Percentiles rank a stretch among this genome's conserved stretches.
phyloP scores from a whole-genome alignment of 441 rosid genomes.

The Cnidoscolus chayamansa region DNA sequence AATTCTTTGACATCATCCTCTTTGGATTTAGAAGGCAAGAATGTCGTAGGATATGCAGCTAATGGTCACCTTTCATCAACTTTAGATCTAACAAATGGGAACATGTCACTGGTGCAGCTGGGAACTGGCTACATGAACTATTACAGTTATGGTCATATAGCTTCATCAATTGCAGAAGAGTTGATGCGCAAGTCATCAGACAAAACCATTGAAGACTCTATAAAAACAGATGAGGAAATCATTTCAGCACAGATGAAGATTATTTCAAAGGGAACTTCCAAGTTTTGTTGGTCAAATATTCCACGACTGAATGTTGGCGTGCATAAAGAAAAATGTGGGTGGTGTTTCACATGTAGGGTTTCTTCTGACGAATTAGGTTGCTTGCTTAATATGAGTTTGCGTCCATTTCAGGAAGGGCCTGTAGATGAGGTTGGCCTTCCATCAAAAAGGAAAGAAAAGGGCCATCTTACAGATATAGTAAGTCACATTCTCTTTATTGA shows the following conservation, averaged over 20 bases:
- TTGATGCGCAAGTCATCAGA: conserved; percentile 45
- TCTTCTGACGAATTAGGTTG: conserved; percentile 55
- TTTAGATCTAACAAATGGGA: conserved; percentile 32
- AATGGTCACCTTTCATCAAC: conserved; percentile 30
- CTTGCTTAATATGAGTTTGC: conserved; percentile 58
- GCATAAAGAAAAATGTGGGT: conserved; percentile 85
- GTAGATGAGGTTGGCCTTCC: conserved; percentile 41
- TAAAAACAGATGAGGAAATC: conserved; percentile 62
- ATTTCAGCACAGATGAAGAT: conserved; percentile 67
- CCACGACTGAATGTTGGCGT: conserved; percentile 36
- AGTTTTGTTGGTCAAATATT: conserved; percentile 60
- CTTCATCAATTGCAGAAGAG: conserved; percentile 66
- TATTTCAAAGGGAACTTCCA: conserved; percentile 57
- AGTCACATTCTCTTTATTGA: conserved; percentile 61
- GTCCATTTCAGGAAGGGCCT: conserved; percentile 41
- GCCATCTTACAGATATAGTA: conserved; percentile 53
- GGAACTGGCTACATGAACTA: conserved; percentile 55
- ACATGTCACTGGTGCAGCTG: conserved; percentile 27
- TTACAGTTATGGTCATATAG: conserved; percentile 71
- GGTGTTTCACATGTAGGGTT: conserved; percentile 84
- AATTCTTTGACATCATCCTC: conserved; percentile 31
- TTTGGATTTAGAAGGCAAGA: conserved; percentile 38
- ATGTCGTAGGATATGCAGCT: conserved; percentile 28
- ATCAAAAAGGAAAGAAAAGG: conserved; percentile 34
- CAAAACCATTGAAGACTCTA: conserved; percentile 33